phyloP scores from a whole-genome alignment of 805 yeast genomes.

The Blastobotrys mokoenaii region DNA sequence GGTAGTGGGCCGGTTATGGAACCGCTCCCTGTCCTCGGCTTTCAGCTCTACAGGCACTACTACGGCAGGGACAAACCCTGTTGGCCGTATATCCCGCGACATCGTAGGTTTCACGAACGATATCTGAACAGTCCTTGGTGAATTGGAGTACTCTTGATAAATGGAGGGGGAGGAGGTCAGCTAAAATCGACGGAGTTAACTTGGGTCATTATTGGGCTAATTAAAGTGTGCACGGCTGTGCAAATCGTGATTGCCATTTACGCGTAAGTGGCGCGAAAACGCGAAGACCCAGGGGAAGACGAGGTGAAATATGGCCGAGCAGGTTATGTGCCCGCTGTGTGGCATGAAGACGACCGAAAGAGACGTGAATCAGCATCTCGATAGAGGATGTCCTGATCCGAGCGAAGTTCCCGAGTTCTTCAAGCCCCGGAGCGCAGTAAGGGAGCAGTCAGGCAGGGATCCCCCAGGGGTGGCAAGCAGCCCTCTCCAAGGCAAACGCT shows the following conservation, averaged over 20 bases:
- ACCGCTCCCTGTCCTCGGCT: slow-evolving; percentile 8
- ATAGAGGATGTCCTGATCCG: slow-evolving; percentile 26
- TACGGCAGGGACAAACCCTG: slow-evolving; percentile 16
- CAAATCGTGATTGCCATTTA: too few species aligned
- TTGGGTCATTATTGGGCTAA: not conserved
- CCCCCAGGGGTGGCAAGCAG: not conserved
- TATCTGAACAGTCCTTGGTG: not conserved
- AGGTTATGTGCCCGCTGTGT: slow-evolving; percentile 27
- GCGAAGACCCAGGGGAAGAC: not conserved
- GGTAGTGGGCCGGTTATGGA: slow-evolving; percentile 10
- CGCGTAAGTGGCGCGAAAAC: too few species aligned
- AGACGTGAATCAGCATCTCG: slow-evolving; percentile 28
- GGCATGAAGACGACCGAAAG: slow-evolving; percentile 22
- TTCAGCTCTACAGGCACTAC: slow-evolving; percentile 1
- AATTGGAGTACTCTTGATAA: too few species aligned
- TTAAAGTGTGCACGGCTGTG: not conserved
- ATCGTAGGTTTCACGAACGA: not conserved
- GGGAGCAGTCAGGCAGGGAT: not conserved
- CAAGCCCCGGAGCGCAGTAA: not conserved
- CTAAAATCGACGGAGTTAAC: too few species aligned
- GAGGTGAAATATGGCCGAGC: not conserved
- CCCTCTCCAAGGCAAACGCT: not conserved
- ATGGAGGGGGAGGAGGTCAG: too few species aligned
- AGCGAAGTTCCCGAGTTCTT: not conserved
- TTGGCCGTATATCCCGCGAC: slow-evolving; percentile 3